Conservation (phyloP, 1,284 basidiomycete species). For the Ustilago lituana region DNA sequence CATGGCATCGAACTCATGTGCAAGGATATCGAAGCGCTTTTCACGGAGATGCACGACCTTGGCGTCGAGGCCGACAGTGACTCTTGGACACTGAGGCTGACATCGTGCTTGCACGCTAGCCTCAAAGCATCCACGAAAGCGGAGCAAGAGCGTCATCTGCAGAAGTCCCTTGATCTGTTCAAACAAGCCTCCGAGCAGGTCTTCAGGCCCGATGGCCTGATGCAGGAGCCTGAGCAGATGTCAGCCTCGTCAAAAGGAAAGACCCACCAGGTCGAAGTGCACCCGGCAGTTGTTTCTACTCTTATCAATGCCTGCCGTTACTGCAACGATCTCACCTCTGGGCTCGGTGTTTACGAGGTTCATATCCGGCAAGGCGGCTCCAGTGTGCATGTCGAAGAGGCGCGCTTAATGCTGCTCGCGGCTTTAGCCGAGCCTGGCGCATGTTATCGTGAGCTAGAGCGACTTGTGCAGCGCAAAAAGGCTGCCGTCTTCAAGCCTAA, state of each 20-base stretch:
- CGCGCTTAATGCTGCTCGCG: conserved; percentile 17
- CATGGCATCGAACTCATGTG: neutral
- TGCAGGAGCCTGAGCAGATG: neutral
- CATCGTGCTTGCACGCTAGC: conserved; percentile 15
- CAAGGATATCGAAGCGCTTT: conserved; percentile 17
- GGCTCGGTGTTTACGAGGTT: conserved; percentile 17
- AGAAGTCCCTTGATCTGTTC: conserved; percentile 4
- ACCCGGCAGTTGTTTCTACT: conserved; percentile 15
- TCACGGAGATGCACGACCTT: conserved; percentile 27
- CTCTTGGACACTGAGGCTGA: conserved; percentile 29
- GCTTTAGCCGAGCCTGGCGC: conserved; percentile 11
- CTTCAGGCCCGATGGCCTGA: conserved; percentile 1
- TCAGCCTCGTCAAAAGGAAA: neutral
- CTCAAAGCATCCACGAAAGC: neutral
- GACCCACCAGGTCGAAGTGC: conserved; percentile 3
- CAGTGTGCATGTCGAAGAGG: conserved; percentile 16
- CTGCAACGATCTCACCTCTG: conserved; percentile 15
- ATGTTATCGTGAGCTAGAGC: conserved; percentile 14
- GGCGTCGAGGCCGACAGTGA: conserved; percentile 28
- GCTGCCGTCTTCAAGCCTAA: conserved; percentile 7
- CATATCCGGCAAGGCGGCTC: conserved; percentile 8
- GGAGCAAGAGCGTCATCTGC: neutral
- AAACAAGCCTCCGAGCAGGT: conserved; percentile 6
- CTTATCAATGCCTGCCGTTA: conserved; percentile 25
- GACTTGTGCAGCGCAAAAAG: conserved; percentile 2